Conservation (phyloP, 768 basidiomycete species). For the Calvatia gigantea region DNA sequence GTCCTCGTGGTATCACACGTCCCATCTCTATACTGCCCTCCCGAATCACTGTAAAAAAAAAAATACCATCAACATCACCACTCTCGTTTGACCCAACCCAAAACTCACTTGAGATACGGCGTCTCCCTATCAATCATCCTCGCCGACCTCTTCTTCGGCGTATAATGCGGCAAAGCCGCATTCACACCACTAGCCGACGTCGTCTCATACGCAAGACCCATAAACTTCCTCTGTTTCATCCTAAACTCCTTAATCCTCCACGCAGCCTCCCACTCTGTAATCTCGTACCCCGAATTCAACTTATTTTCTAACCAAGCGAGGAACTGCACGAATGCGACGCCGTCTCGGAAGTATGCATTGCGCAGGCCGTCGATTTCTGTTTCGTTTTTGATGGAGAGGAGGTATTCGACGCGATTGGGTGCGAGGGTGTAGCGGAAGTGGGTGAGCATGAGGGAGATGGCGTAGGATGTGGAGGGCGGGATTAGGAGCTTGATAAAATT, state of each 20-base stretch:
- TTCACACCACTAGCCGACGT: constrained; percentile 90
- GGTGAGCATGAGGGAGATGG: constrained; percentile 82
- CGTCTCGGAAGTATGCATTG: constrained; percentile 87
- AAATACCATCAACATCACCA: constrained; percentile 1
- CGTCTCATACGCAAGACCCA: constrained; percentile 85
- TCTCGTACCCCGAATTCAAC: constrained; percentile 69
- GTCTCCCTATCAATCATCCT: constrained; percentile 69
- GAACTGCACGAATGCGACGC: constrained; percentile 80
- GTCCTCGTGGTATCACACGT: constrained; percentile 86
- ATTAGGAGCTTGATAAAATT: constrained; percentile 51
- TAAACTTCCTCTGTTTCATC: constrained; percentile 65
- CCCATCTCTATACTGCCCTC: constrained; percentile 86
- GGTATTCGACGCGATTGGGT: constrained; percentile 66
- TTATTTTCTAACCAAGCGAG: constrained; percentile 89
- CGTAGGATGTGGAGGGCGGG: constrained; percentile 72
- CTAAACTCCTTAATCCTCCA: constrained; percentile 79
- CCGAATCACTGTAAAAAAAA: constrained; percentile 68
- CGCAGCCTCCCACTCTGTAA: constrained; percentile 91
- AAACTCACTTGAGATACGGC: constrained; percentile 84
- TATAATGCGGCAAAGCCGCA: constrained; percentile 93
- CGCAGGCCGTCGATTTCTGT: constrained; percentile 81
- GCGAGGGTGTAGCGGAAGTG: constrained; percentile 75
- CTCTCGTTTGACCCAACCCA: background rate
- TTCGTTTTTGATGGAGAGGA: constrained; percentile 88
- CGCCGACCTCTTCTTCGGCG: constrained; percentile 67